Evolutionary conservation across 306 rosid genomes (phyloP).

Genomic region (Boehmeria nivea): DNA sequence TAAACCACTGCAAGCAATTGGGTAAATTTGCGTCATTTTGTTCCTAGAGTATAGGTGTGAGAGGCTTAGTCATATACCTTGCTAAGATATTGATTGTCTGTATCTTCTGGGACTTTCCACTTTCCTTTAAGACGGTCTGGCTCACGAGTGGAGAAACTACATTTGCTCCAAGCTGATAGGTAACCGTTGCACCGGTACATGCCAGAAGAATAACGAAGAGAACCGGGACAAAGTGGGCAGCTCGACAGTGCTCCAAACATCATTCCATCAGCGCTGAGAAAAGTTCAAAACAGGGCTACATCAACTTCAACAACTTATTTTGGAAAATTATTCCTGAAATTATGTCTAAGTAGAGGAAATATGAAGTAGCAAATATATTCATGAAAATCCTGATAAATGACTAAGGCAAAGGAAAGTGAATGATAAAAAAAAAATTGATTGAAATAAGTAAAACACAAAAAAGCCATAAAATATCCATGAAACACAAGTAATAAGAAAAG

Average conservation of each 20-base stretch:
- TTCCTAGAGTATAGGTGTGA: neutral
- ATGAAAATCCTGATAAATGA: no score
- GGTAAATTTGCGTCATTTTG: slow-evolving; percentile 18
- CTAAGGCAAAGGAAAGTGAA: neutral
- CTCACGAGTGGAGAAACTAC: slow-evolving; percentile 69
- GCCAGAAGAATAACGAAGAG: slow-evolving; percentile 73
- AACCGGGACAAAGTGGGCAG: slow-evolving; percentile 75
- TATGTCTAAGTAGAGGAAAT: no score
- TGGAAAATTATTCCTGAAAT: no score
- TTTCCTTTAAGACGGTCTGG: slow-evolving; percentile 60
- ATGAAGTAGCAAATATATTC: no score
- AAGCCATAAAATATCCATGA: neutral
- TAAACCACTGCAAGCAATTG: slow-evolving; percentile 73
- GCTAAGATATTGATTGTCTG: slow-evolving; percentile 57
- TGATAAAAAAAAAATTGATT: slow-evolving; percentile 7
- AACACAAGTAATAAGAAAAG: no score
- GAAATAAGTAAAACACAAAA: neutral
- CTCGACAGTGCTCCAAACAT: slow-evolving; percentile 84
- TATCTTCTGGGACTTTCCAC: slow-evolving; percentile 87
- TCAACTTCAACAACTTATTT: no score
- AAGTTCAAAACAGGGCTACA: slow-evolving; percentile 6
- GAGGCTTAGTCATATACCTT: slow-evolving; percentile 43
- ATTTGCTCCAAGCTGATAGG: slow-evolving; percentile 83
- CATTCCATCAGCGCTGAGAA: slow-evolving; percentile 87
- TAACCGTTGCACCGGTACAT: slow-evolving; percentile 76